Conservation (phyloP, 371 early-diverging fungal species). For the Haplosporangium sp. region DNA sequence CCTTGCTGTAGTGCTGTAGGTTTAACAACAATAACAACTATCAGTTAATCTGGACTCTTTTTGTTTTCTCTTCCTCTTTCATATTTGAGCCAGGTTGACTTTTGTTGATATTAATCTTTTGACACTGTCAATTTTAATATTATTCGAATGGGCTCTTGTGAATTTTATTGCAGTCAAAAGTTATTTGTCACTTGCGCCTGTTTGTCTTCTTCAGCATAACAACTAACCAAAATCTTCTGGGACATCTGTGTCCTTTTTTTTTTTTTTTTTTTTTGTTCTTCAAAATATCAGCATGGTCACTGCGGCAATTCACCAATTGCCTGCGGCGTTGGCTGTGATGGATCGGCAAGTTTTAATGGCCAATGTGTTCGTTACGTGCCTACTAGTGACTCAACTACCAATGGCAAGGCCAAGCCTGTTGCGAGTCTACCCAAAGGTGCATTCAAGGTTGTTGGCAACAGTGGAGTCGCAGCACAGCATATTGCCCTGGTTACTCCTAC, state of each 20-base stretch:
- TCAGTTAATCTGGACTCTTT: too few species aligned
- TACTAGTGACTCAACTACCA: too few species aligned
- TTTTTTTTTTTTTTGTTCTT: not conserved
- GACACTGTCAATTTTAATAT: too few species aligned
- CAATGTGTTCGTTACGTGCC: not conserved
- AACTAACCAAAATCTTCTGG: not conserved
- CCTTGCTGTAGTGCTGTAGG: slow-evolving; percentile 55
- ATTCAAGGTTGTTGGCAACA: slow-evolving; percentile 41
- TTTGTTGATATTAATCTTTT: too few species aligned
- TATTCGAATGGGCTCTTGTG: too few species aligned
- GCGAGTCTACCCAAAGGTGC: slow-evolving; percentile 42
- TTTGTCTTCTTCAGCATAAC: not conserved
- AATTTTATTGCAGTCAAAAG: too few species aligned
- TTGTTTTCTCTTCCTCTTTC: too few species aligned
- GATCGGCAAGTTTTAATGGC: slow-evolving; percentile 40
- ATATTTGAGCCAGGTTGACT: too few species aligned
- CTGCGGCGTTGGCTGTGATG: slow-evolving; percentile 39
- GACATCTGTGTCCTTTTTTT: not conserved
- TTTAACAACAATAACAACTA: not conserved
- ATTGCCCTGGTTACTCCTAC: slow-evolving; percentile 48
- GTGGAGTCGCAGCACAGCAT: slow-evolving; percentile 53
- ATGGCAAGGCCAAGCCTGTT: slow-evolving; percentile 20
- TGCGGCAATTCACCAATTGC: slow-evolving; percentile 47
- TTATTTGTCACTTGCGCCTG: too few species aligned
- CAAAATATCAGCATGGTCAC: slow-evolving; percentile 37